Evolutionary conservation across 805 yeast species (phyloP).

Genomic region (Ogataea dorogensis): DNA sequence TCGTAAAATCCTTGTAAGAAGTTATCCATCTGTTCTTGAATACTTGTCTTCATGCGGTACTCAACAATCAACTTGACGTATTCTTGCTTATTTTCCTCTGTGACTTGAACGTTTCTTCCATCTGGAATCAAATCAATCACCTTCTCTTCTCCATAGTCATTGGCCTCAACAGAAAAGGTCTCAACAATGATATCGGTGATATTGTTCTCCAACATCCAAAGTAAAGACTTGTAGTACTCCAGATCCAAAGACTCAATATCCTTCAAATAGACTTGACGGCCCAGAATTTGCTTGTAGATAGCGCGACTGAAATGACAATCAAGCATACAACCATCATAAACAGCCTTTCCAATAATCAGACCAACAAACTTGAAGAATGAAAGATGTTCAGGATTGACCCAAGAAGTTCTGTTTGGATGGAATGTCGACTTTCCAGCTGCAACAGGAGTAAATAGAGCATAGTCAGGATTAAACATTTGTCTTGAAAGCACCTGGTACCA

Average conservation of each 20-base stretch:
- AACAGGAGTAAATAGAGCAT: constrained; percentile 87
- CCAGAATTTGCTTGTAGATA: constrained; percentile 83
- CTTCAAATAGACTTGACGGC: constrained; percentile 75
- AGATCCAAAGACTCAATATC: constrained; percentile 94
- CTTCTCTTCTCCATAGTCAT: constrained; percentile 89
- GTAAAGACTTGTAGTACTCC: constrained; percentile 85
- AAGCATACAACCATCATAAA: constrained; percentile 77
- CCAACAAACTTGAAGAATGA: constrained; percentile 95
- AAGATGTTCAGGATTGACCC: constrained; percentile 89
- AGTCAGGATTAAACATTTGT: constrained; percentile 95
- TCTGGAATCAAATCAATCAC: constrained; percentile 76
- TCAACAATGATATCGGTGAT: constrained; percentile 94
- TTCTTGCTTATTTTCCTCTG: constrained; percentile 87
- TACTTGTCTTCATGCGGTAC: constrained; percentile 78
- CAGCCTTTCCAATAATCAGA: constrained; percentile 89
- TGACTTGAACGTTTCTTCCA: constrained; percentile 82
- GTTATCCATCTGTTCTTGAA: constrained; percentile 82
- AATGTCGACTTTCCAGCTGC: constrained; percentile 90
- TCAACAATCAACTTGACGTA: constrained; percentile 86
- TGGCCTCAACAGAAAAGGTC: constrained; percentile 89
- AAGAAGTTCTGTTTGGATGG: constrained; percentile 91
- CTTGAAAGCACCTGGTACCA: constrained; percentile 94
- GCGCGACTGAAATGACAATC: constrained; percentile 96
- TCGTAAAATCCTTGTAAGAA: constrained; percentile 88
- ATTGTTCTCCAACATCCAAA: constrained; percentile 97